Conservation (phyloP, 495 filamentous ascomycete genomes). For the Trichoderma reesei region DNA sequence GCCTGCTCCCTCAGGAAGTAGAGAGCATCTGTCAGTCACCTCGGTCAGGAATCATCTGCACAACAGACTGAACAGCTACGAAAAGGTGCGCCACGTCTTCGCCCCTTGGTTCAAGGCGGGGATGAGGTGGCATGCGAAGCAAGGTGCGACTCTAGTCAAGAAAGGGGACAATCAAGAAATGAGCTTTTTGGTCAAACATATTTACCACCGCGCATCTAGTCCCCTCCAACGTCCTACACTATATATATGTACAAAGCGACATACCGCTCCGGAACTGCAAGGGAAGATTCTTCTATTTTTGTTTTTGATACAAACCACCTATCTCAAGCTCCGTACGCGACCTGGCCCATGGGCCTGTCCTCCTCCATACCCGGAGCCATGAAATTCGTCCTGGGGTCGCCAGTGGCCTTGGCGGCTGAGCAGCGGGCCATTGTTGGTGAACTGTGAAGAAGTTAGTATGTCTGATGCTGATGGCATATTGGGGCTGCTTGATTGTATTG, state of each 20-base stretch:
- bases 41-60: too few species aligned
- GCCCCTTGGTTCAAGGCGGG: too few species aligned
- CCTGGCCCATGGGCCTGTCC: constrained; percentile 41
- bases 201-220: constrained; percentile 1
- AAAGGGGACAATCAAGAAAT: neutral
- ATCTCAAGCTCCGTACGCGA: constrained; percentile 36
- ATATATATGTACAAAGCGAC: constrained; percentile 10
- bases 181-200: neutral
- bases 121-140: too few species aligned
- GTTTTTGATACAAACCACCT: constrained; percentile 12
- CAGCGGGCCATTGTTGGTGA: constrained; percentile 96
- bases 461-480: neutral
- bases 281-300: constrained; percentile 6
- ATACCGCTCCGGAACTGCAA: constrained; percentile 6
- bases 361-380: constrained; percentile 65
- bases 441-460: constrained; percentile 39
- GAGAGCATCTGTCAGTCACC: too few species aligned
- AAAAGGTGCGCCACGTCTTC: too few species aligned
- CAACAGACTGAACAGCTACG: too few species aligned
- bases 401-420: constrained; percentile 67
- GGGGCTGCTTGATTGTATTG: neutral
- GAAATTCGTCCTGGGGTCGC: constrained; percentile 69
- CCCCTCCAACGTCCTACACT: constrained; percentile 10
- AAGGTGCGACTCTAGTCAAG: too few species aligned
- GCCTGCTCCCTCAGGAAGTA: too few species aligned